Percentiles rank a stretch among this genome's conserved stretches.
Evolutionary conservation across 208 protist genomes (phyloP).

Genomic region (Acanthamoeba sp.): DNA sequence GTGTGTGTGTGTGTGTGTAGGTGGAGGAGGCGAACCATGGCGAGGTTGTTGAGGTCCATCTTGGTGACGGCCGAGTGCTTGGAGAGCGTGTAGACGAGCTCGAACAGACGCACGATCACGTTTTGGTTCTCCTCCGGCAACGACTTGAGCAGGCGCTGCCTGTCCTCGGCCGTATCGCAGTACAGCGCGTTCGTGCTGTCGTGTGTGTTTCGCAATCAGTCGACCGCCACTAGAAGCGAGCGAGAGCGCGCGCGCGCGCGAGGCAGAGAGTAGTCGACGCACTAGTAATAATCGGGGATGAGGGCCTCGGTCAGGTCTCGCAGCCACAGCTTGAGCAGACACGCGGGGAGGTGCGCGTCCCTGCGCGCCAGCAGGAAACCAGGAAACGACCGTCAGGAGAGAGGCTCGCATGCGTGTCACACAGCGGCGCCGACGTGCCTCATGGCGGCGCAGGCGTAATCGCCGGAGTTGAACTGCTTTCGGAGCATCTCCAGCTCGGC

Average conservation of each 20-base stretch:
- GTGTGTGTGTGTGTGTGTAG: background rate
- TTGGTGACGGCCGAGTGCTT: conserved; percentile 31
- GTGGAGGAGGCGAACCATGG: background rate
- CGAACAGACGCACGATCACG: conserved; percentile 57
- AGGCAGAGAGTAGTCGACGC: background rate
- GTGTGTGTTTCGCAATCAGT: background rate
- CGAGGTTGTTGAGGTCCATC: conserved; percentile 69
- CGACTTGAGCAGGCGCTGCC: conserved; percentile 17
- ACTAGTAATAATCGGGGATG: conserved; percentile 65
- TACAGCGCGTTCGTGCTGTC: conserved; percentile 51
- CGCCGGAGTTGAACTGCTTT: conserved; percentile 58
- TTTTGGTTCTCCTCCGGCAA: conserved; percentile 64
- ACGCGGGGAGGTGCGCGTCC: conserved; percentile 55
- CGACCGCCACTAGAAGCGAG: too few species aligned
- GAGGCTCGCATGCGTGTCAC: too few species aligned
- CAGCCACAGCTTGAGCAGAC: conserved; percentile 59
- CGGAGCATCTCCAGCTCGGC: conserved; percentile 49
- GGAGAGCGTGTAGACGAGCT: conserved; percentile 34
- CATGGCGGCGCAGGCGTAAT: conserved; percentile 47
- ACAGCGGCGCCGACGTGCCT: too few species aligned
- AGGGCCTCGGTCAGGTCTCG: conserved; percentile 50
- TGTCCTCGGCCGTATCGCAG: conserved; percentile 39
- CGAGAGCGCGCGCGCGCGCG: too few species aligned
- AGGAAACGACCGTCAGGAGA: too few species aligned
- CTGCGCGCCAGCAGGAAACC: too few species aligned